Evolutionary conservation across 176 grass and related monocot species (phyloP).

Genomic region (Carex pumila): DNA sequence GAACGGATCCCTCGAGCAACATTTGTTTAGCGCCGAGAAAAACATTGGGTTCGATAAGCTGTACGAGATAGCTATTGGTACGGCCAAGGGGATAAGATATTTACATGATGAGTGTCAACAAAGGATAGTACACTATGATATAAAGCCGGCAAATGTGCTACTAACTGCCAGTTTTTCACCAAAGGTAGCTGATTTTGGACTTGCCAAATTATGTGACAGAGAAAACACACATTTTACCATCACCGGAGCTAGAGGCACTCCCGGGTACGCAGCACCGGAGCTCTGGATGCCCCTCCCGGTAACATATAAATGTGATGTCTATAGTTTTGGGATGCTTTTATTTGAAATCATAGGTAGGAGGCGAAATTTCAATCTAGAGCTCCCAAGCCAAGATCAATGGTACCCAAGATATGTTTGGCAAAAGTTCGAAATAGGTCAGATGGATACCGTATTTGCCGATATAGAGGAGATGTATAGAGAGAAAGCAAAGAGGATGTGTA

Average conservation of each 20-base stretch:
- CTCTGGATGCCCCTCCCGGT: conserved; percentile 53
- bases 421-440: conserved; percentile 29
- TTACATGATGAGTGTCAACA: conserved; percentile 62
- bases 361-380: conserved; percentile 39
- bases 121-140: conserved; percentile 66
- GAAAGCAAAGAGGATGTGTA: conserved; percentile 45
- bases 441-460: conserved; percentile 12
- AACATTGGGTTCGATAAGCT: conserved; percentile 27
- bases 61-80: conserved; percentile 40
- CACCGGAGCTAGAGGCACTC: conserved; percentile 43
- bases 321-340: conserved; percentile 63
- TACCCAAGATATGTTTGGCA: conserved; percentile 57
- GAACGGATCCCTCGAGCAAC: conserved; percentile 38
- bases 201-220: conserved; percentile 49
- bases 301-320: conserved; percentile 64
- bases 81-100: conserved; percentile 46
- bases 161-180: conserved; percentile 28
- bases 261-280: conserved; percentile 64
- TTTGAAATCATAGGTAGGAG: conserved; percentile 63
- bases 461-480: conserved; percentile 28
- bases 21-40: conserved; percentile 27
- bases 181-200: conserved; percentile 65
- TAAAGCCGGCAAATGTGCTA: conserved; percentile 70
- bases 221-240: conserved; percentile 48
- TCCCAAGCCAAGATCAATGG: conserved; percentile 56